A percentile compares a stretch with the other conserved stretches of the same genome.
phyloP scores from a whole-genome alignment of 1,284 basidiomycete species.

The Rhodotorula glutinis region DNA sequence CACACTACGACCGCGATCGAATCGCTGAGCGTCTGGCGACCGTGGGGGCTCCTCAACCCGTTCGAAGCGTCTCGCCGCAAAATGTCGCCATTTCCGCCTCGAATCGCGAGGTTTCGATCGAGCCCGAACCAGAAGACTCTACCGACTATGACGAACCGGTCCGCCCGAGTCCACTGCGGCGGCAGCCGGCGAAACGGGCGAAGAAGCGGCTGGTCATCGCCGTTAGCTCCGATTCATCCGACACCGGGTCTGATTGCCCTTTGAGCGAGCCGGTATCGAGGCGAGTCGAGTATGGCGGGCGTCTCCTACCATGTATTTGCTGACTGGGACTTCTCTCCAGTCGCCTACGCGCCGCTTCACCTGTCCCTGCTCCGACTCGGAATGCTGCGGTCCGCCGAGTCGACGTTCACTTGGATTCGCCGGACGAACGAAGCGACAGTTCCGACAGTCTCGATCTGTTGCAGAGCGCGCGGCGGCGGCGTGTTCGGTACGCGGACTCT shows the following conservation, averaged over 20 bases:
- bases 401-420: too few relatives aligned
- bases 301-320: too few relatives aligned
- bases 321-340: too few relatives aligned
- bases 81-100: too few relatives aligned
- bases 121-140: not conserved
- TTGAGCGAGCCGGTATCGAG: not conserved
- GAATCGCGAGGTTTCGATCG: not conserved
- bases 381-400: not conserved
- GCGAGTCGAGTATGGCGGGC: too few relatives aligned
- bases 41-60: not conserved
- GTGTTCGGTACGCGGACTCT: too few relatives aligned
- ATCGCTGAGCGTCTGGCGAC: not conserved
- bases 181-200: not conserved
- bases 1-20: not conserved
- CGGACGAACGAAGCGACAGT: not conserved
- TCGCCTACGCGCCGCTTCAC: not conserved
- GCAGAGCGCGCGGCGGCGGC: not conserved
- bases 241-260: not conserved
- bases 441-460: not conserved
- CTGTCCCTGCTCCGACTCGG: not conserved
- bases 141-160: not conserved
- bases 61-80: too few relatives aligned
- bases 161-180: too few relatives aligned
- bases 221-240: not conserved
- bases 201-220: not conserved